Evolutionary conservation across 768 basidiomycete genomes (phyloP), one percentile per base, ranked within the genome.

Genomic region (Suillus tomentosus): DNA sequence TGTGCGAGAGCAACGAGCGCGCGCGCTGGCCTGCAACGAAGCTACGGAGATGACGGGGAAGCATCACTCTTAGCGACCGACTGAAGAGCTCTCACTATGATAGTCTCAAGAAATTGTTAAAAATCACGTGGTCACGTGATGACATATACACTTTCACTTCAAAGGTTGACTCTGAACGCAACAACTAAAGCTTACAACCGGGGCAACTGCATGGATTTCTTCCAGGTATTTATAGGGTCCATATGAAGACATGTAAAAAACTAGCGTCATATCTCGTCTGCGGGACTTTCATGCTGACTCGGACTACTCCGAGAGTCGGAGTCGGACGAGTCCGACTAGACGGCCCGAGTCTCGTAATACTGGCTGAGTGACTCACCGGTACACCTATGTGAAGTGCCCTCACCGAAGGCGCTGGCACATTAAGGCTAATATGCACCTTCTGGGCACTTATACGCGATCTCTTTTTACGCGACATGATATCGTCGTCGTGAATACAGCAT

Each of bases 31-130:
- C 72, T 51, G 70, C 71, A 62, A 79, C 70, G 37, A 80, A 71
- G 64, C 78, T 76, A 63, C 76, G 80, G 53, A 81, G 71, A 72
- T 84, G 81, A 63, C 84, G 81, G 51, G 83, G 83, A 47, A 85
- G 72, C 83, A 84, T 84, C 48, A 43, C 55, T 56, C 22, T 60
- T 22, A 40, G 22, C 27, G 31, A 31, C 31, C 39, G 39, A 58
- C 39, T 58, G 19, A n/a, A 10, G 37, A 17, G 17, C 53, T 19
- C 14, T 24, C 8, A 39, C 37, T 1, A 31, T 31, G n/a, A 15
- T 22, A 34, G 51, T n/a, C 22, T 39, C 37, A 13, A 58, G 39
- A 58, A 42, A 27, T 57, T 40, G 37, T 57, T 36, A 42, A 58
- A 58, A 58, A 40, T 58, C 56, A 42, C 10, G 24, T 27, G 5